phyloP scores from a whole-genome alignment of 176 grass and related monocot genomes.

The Saccharum officinarum region DNA sequence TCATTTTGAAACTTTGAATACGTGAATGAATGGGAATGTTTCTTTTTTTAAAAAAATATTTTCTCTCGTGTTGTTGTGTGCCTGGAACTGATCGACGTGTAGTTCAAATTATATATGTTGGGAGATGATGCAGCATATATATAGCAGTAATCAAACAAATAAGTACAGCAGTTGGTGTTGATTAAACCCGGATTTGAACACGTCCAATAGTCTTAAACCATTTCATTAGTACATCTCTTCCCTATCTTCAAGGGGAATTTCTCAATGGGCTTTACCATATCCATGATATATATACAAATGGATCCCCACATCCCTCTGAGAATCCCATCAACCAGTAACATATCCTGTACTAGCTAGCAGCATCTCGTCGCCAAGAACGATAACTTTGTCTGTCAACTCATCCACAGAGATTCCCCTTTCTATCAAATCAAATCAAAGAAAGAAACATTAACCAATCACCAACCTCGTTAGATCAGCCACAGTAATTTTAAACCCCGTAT shows the following conservation, averaged over 20 bases:
- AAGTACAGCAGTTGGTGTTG: not conserved
- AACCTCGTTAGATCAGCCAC: not conserved
- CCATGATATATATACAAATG: not conserved
- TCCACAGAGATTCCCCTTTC: not conserved
- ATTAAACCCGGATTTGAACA: not conserved
- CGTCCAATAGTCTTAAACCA: not conserved
- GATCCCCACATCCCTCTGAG: not conserved
- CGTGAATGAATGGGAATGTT: too few species aligned
- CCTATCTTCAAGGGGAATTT: conserved; percentile 7
- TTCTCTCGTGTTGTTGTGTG: too few species aligned
- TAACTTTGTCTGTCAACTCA: conserved; percentile 18
- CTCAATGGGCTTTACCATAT: not conserved
- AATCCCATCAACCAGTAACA: not conserved
- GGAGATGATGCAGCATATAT: not conserved
- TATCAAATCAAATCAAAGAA: not conserved
- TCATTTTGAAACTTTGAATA: too few species aligned
- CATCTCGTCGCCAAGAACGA: conserved; percentile 14
- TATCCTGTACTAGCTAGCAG: not conserved
- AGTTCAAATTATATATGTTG: not conserved
- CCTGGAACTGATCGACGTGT: too few species aligned
- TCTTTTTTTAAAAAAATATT: too few species aligned
- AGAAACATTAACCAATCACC: not conserved
- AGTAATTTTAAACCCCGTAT: too few species aligned
- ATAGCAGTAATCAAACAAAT: not conserved
- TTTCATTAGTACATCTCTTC: not conserved